Conservation (phyloP, 306 rosid genomes). For the Rosa chinensis region DNA sequence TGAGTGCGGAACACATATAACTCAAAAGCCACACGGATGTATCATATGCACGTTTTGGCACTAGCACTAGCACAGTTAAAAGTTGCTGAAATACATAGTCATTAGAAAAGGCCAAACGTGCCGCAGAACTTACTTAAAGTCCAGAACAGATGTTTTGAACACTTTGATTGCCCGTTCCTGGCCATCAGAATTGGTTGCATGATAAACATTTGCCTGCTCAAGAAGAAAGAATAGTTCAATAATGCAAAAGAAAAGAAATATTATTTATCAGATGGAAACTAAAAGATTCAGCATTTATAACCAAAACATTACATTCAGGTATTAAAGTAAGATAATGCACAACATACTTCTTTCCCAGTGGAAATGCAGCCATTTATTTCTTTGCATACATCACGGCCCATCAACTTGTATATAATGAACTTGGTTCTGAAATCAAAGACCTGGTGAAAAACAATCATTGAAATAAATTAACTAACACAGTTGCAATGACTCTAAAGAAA, state of each 20-base stretch:
- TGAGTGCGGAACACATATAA: neutral
- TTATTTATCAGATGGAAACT: neutral
- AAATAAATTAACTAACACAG: neutral
- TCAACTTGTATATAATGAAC: conserved; percentile 74
- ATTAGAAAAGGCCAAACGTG: conserved; percentile 14
- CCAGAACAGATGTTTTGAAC: conserved; percentile 81
- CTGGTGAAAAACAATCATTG: conserved; percentile 33
- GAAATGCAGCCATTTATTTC: conserved; percentile 90
- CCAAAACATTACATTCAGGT: neutral
- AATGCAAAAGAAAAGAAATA: neutral
- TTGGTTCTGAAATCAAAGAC: conserved; percentile 92
- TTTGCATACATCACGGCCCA: conserved; percentile 62
- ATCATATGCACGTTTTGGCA: neutral
- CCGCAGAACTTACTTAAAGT: conserved; percentile 61
- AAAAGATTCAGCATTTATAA: neutral
- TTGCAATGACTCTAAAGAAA: no score
- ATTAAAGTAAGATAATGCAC: neutral
- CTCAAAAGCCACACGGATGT: neutral
- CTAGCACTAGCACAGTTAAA: neutral
- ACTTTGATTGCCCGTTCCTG: conserved; percentile 80
- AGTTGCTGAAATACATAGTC: neutral
- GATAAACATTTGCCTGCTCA: conserved; percentile 90
- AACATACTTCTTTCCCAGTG: conserved; percentile 85
- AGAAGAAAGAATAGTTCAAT: conserved; percentile 8
- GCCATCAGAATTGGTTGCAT: conserved; percentile 75